Evolutionary conservation across 2,329 filamentous ascomycete genomes (phyloP), one percentile per base, ranked within the genome.

Genomic region (Xylaria sp.): DNA sequence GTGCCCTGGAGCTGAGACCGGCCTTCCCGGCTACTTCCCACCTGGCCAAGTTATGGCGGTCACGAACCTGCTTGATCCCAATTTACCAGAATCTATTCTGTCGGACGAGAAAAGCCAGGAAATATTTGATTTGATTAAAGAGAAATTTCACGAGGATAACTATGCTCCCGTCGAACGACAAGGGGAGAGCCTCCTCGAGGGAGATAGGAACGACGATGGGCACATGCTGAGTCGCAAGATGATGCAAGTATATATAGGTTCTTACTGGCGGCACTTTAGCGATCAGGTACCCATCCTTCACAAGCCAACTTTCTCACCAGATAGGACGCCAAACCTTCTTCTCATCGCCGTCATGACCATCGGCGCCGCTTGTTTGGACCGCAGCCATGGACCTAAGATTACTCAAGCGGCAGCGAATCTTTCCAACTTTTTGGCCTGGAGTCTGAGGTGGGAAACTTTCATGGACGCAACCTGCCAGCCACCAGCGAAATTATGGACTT

Each of bases 251-350:
- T 98, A 97, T 76, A 94, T 97, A 72, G 88, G 90, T 12, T 97
- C 94, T 1, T 99, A 97, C 79, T 99, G 96, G 96, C 86, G 92
- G 61, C 92, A 97, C 78, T 97, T 97, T 76, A 97, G 96, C 78
- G 91, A 94, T 62, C 96, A 98, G 78, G 86, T 98, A 70, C 96
- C 96, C 1, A 97, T 99, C 67, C 84, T 98, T 56, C 96, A 99
- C 80, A 93, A 94, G 76, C 94, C 96, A 4, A 97, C 95, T 0
- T 99, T 98, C 79, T 92, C 90, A 4, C 91, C 95, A 0, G 93
- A 97, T 76, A 92, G 90, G 69, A 96, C 93, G 28, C 93, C 93
- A 0, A 94, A 93, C 72, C 83, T 97, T 23, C 84, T 98, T 8
- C 82, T 99, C 18, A 86, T 98, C 41, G 90, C 93, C 10, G 93